Base-by-base conservation (phyloP, 2,329 filamentous ascomycete genomes). In the Epichloe sp. region DNA sequence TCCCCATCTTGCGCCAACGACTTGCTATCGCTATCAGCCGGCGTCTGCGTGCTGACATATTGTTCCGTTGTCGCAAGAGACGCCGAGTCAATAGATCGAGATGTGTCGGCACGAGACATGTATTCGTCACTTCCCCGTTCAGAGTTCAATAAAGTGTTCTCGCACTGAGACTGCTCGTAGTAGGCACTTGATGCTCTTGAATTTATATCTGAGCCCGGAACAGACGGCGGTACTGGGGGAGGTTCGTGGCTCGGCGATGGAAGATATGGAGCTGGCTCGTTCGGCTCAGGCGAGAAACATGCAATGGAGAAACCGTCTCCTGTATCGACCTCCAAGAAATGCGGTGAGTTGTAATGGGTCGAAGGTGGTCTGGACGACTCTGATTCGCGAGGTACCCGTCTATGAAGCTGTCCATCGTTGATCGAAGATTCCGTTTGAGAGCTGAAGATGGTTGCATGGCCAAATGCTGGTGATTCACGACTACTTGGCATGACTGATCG, bases 271-370 rank as follows among this genome's bases (percentile, higher is more conserved):
- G 59, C 56, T 49, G 58, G 64, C 48, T 57, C 57, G 54, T 59
- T 60, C 15, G 56, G 52, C 54, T 63, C 61, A 54, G 67, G 60
- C 51, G 68, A 66, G 41, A 72, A 55, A 53, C 75, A 76, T 3
- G 72, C 69, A n/a, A 77, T 65, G 6, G 68, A 69, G 54, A 78
- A 77, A n/a, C 68, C 70, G 52, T 67, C 69, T 5, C 73, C 73
- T 4, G 71, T 75, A 51, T 79, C 75, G 10, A 77, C 60, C 52
- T 77, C 74, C 1, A 75, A 72, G 7, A 77, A 67, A 42, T 71
- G 71, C 37, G 71, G 70, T 12, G 63, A 59, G 47, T 56, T 57
- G n/a, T 59, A 56, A 40, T 60, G 59, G 7, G 41, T 51, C 3
- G 62, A 54, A 31, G 65, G 59, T 34, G 58, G 59, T 40, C 50